Evolutionary conservation across 371 early-diverging fungal species (phyloP).

Genomic region (Mortierella sp.): DNA sequence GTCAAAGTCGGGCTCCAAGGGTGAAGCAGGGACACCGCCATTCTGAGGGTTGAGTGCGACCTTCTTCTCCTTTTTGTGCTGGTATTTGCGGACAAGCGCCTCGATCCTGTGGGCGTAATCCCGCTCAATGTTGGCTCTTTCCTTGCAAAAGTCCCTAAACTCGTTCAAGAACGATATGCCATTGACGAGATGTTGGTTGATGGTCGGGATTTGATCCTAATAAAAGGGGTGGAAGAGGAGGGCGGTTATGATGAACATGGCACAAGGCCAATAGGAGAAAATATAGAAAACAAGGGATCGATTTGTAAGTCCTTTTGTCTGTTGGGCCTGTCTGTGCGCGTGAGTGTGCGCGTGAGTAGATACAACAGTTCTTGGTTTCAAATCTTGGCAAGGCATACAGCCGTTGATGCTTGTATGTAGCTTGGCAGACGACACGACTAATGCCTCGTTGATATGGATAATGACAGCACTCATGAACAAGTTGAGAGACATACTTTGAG

Average conservation of each 20-base stretch:
- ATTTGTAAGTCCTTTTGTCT: background rate
- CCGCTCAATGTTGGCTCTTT: slow-evolving; percentile 79
- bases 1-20: slow-evolving; percentile 55
- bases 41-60: slow-evolving; percentile 22
- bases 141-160: slow-evolving; percentile 83
- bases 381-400: background rate
- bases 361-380: background rate
- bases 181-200: slow-evolving; percentile 69
- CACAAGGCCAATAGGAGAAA: background rate
- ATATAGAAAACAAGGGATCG: background rate
- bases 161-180: slow-evolving; percentile 76
- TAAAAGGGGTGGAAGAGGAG: background rate
- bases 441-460: background rate
- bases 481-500: slow-evolving; percentile 36
- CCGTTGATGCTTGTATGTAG: background rate
- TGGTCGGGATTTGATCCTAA: slow-evolving; percentile 72
- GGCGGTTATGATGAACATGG: background rate
- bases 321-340: background rate
- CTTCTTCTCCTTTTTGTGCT: slow-evolving; percentile 60
- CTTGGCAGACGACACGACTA: background rate
- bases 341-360: background rate
- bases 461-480: background rate
- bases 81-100: slow-evolving; percentile 73
- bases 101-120: slow-evolving; percentile 86
- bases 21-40: slow-evolving; percentile 51